A percentile compares a stretch with the other conserved stretches of the same genome.
These are phyloP conservation scores for Pseudopyricularia cyperi DNA, from an alignment of 2,329 filamentous ascomycete species.

Conservation along the genomic window DNA sequence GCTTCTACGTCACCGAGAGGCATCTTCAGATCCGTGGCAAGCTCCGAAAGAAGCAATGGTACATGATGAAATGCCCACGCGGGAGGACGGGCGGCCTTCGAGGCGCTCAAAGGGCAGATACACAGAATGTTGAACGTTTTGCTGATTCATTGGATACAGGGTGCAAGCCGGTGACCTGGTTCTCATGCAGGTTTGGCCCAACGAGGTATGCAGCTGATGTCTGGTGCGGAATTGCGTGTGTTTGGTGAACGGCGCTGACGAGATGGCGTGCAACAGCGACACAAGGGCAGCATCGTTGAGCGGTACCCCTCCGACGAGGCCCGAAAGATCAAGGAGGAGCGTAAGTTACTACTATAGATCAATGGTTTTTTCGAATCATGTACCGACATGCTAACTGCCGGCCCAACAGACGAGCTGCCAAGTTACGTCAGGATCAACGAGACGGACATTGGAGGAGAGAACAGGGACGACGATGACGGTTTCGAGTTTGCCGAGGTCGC, in stretches of 20 bases:
- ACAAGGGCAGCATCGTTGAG: conserved; percentile 84
- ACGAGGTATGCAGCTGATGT: background rate
- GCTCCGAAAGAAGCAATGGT: conserved; percentile 97
- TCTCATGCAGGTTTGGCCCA: background rate
- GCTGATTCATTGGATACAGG: background rate
- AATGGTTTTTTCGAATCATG: background rate
- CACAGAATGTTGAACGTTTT: background rate
- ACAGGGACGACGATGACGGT: conserved; percentile 88
- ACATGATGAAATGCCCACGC: conserved; percentile 40
- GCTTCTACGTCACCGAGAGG: conserved; percentile 54
- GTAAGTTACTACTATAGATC: conserved; percentile 2
- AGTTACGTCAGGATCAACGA: conserved; percentile 99
- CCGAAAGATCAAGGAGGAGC: conserved; percentile 83
- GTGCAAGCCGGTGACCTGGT: background rate
- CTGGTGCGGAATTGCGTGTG: background rate
- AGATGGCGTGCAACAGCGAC: background rate
- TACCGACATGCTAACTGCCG: background rate
- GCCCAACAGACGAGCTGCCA: conserved; percentile 62
- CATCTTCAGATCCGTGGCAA: conserved; percentile 66
- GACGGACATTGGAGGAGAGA: conserved; percentile 86
- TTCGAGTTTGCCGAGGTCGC: conserved; percentile 98
- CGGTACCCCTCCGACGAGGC: conserved; percentile 97
- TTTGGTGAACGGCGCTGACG: background rate
- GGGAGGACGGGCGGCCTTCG: background rate
- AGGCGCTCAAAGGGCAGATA: background rate